Evolutionary conservation across 371 early-diverging fungal species (phyloP).

Genomic region (Mortierella sp.): DNA sequence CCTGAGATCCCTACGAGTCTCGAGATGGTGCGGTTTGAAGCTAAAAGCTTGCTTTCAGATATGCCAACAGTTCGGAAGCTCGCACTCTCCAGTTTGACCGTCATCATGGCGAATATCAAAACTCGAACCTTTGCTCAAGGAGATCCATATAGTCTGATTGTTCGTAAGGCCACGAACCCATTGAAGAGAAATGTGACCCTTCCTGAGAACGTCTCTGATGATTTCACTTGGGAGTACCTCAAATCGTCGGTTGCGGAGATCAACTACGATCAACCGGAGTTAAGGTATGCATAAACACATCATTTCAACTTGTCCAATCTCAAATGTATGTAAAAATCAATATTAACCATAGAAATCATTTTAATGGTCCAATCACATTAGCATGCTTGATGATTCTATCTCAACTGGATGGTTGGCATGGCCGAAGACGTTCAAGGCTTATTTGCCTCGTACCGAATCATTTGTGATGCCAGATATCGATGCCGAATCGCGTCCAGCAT

Average conservation of each 20-base stretch:
- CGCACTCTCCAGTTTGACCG: constrained; percentile 62
- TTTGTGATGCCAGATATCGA: constrained; percentile 61
- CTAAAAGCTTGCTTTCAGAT: constrained; percentile 74
- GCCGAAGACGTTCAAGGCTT: constrained; percentile 71
- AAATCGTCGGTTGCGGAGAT: constrained; percentile 43
- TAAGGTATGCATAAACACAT: constrained; percentile 33
- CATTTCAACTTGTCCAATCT: too few relatives aligned
- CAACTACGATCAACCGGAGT: constrained; percentile 51
- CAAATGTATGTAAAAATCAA: too few relatives aligned
- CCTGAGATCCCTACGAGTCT: constrained; percentile 68
- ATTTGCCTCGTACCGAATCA: constrained; percentile 58
- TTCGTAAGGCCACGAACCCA: constrained; percentile 60
- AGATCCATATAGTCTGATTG: constrained; percentile 60
- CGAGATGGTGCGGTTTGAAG: constrained; percentile 68
- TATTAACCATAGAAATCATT: constrained; percentile 12
- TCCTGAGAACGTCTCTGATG: constrained; percentile 46
- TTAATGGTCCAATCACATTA: constrained; percentile 16
- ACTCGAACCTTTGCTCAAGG: constrained; percentile 68
- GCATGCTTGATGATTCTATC: constrained; percentile 65
- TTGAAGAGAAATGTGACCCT: constrained; percentile 54
- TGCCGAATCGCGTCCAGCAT: constrained; percentile 62
- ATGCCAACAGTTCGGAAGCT: constrained; percentile 78
- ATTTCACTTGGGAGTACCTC: constrained; percentile 54
- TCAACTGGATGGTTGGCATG: constrained; percentile 84
- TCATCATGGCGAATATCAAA: constrained; percentile 71